Conservation (phyloP, 257 asterid species). For the Jasminum sambac region DNA sequence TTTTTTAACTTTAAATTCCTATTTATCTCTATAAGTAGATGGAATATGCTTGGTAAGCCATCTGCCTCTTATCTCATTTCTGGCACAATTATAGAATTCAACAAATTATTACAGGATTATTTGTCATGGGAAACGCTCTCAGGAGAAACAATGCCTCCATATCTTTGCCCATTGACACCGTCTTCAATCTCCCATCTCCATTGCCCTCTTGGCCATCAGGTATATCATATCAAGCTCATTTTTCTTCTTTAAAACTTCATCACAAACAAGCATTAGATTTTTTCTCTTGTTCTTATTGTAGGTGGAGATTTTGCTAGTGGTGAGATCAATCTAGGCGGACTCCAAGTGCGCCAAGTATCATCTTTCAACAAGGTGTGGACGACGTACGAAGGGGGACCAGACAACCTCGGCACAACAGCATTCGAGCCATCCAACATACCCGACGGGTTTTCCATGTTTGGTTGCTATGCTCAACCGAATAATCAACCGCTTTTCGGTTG, state of each 20-base stretch:
- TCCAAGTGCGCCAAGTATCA: slow-evolving; percentile 49
- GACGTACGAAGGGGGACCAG: slow-evolving; percentile 48
- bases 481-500: slow-evolving; percentile 65
- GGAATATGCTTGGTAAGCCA: slow-evolving; percentile 18
- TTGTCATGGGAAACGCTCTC: slow-evolving; percentile 45
- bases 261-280: background rate
- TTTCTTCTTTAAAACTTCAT: background rate
- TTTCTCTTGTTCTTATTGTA: slow-evolving; percentile 14
- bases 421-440: slow-evolving; percentile 75
- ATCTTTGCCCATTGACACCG: slow-evolving; percentile 56
- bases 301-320: slow-evolving; percentile 69
- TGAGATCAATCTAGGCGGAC: slow-evolving; percentile 74
- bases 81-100: slow-evolving; percentile 11
- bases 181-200: slow-evolving; percentile 67
- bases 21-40: background rate
- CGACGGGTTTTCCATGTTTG: slow-evolving; percentile 82
- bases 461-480: slow-evolving; percentile 72
- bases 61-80: slow-evolving; percentile 19
- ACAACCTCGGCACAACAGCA: slow-evolving; percentile 64
- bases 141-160: background rate
- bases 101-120: slow-evolving; percentile 8
- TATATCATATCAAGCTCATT: slow-evolving; percentile 15
- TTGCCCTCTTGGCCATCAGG: slow-evolving; percentile 68
- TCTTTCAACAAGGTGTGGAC: slow-evolving; percentile 56
- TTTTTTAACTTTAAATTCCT: background rate